Percentiles rank a stretch among this genome's conserved stretches.
phyloP scores from a whole-genome alignment of 2,329 filamentous ascomycete species.

The Colletotrichum filicis region DNA sequence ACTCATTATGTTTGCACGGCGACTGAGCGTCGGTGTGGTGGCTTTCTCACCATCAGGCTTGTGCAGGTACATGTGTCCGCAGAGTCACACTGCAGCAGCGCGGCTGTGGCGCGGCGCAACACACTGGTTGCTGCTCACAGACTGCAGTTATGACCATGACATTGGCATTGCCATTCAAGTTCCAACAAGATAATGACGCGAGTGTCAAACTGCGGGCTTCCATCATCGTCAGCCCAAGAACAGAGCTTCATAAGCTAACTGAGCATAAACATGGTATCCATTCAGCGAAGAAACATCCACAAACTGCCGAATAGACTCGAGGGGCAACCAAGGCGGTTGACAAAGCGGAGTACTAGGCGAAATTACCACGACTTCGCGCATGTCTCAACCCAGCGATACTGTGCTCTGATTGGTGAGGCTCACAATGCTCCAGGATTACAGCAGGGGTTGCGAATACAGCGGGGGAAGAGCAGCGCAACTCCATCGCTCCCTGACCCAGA shows the following conservation, averaged over 20 bases:
- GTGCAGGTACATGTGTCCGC: conserved; percentile 7
- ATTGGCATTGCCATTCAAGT: background rate
- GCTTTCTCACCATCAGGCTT: conserved; percentile 1
- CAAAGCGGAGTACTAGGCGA: conserved; percentile 28
- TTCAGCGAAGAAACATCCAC: conserved; percentile 16
- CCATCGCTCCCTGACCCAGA: background rate
- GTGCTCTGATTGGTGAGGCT: conserved; percentile 26
- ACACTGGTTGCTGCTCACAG: background rate
- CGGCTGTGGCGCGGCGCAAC: background rate
- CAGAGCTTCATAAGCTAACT: background rate
- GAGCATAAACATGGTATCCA: background rate
- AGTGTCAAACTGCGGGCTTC: background rate
- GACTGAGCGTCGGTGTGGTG: background rate
- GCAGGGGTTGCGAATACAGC: conserved; percentile 5
- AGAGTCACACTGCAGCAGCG: conserved; percentile 17
- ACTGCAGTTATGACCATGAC: background rate
- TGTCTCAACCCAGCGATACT: conserved; percentile 15
- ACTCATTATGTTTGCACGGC: background rate
- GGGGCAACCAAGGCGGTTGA: background rate
- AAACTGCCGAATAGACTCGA: conserved; percentile 19
- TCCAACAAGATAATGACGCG: background rate
- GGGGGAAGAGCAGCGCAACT: background rate
- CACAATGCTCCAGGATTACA: conserved; percentile 6
- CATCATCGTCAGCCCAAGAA: background rate
- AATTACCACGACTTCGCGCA: conserved; percentile 19